Evolutionary conservation across 2,329 filamentous ascomycete genomes (phyloP).

Genomic region (Pseudopithomyces chartarum): DNA sequence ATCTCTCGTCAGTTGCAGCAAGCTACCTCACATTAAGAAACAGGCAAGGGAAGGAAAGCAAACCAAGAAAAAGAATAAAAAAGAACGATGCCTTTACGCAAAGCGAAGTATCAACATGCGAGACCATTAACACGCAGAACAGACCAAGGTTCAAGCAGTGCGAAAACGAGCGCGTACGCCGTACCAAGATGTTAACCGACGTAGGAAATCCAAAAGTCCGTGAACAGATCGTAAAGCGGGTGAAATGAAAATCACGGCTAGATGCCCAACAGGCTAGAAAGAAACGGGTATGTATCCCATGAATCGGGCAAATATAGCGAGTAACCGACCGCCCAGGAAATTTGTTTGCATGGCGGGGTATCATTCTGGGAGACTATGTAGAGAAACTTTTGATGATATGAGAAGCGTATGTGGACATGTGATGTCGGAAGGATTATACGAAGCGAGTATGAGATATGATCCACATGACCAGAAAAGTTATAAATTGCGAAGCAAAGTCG

Average conservation of each 20-base stretch:
- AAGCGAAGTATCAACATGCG: neutral
- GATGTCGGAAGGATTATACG: neutral
- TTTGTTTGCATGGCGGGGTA: conserved; percentile 4
- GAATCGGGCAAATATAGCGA: conserved; percentile 3
- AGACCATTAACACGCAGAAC: neutral
- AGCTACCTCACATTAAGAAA: neutral
- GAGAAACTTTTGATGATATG: conserved; percentile 7
- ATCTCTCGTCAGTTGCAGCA: neutral
- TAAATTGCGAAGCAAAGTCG: conserved; percentile 4
- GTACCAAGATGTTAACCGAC: neutral
- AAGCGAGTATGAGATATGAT: neutral
- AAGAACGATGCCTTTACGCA: neutral
- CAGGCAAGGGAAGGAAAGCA: too few species aligned
- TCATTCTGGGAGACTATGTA: conserved; percentile 2
- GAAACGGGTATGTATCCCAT: conserved; percentile 5
- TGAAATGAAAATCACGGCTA: neutral
- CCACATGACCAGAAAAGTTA: conserved; percentile 1
- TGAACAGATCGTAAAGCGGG: conserved; percentile 3
- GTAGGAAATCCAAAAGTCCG: neutral
- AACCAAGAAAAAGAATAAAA: neutral
- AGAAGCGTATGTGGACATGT: neutral
- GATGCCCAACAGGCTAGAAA: neutral
- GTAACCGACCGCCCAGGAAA: conserved; percentile 2
- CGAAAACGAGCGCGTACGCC: conserved; percentile 16
- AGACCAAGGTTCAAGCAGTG: neutral